Evolutionary conservation across 2,329 filamentous ascomycete species (phyloP), one percentile per base, ranked within the genome.

Genomic region (Thelonectria blattea): DNA sequence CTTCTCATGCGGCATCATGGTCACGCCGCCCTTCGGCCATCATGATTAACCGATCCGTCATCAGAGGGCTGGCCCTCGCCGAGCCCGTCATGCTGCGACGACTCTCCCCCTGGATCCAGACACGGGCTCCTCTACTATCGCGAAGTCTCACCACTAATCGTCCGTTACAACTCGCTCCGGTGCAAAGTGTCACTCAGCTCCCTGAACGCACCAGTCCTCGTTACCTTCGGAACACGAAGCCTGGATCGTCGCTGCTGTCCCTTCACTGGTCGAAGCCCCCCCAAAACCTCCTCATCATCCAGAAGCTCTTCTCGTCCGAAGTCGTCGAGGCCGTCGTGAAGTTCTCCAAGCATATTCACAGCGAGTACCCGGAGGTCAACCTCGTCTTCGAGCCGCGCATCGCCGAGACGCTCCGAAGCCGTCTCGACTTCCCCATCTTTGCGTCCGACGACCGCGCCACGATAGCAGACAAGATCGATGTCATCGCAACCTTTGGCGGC

Each of bases 401-500:
- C 15, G 93, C 94, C 3, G 74, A 83, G 6, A 83, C 88, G 61
- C 80, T 97, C 32, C 91, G 96, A 73, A 80, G 86, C 3, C 79
- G 80, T 2, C 81, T 98, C 5, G 76, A 86, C 4, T 93, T 93
- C 65, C 91, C 93, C 5, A 83, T 96, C 42, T 93, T 92, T 72
- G 82, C 84, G 34, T 77, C 77, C 55, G 81, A 78, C 54, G 77
- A 79, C 41, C 74, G 82, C 1, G 68, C 80, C 32, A 81, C 80
- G 20, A 86, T 95, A 56, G 87, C 92, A 42, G 81, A 87, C 59
- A 97, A 95, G 78, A 89, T 96, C 60, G 95, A 99, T 72, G 82
- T 97, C 60, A 89, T 94, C 20, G 88, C 92, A 45, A 98, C 95
- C 0, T 87, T 99, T 51, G 95, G 95, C 54, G 95, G 95, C 43